phyloP scores from a whole-genome alignment of 2,329 filamentous ascomycete species.

The Verticillium alfalfae region DNA sequence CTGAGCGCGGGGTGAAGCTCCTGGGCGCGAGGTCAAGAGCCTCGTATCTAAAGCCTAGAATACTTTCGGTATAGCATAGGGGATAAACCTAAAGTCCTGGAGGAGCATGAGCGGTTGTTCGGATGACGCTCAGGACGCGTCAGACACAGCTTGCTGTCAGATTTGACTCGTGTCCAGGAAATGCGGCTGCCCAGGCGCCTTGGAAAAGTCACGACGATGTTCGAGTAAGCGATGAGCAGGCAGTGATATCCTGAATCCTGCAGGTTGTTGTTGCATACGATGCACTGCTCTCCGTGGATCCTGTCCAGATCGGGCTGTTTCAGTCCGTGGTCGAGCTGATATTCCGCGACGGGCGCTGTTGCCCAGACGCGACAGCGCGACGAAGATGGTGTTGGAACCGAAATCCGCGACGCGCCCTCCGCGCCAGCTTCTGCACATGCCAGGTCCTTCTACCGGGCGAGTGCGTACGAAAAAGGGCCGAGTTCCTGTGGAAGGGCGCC shows the following conservation, averaged over 20 bases:
- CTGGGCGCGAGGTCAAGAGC: no score
- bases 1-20: no score
- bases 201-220: not conserved
- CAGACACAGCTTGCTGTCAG: not conserved
- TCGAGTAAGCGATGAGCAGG: constrained; percentile 9
- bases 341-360: not conserved
- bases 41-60: no score
- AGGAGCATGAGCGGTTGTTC: not conserved
- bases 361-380: not conserved
- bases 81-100: not conserved
- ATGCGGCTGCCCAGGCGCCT: not conserved
- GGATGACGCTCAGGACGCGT: no score
- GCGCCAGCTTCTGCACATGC: not conserved
- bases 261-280: not conserved
- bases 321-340: not conserved
- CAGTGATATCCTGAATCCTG: not conserved
- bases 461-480: not conserved
- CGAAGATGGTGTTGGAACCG: not conserved
- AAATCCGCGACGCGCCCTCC: not conserved
- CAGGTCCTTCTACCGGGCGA: not conserved
- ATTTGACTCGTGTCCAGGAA: not conserved
- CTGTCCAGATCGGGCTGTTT: not conserved
- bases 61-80: no score
- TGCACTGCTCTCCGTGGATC: not conserved
- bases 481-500: not conserved